Conservation (phyloP, 768 basidiomycete genomes). For the Kwoniella europaea region DNA sequence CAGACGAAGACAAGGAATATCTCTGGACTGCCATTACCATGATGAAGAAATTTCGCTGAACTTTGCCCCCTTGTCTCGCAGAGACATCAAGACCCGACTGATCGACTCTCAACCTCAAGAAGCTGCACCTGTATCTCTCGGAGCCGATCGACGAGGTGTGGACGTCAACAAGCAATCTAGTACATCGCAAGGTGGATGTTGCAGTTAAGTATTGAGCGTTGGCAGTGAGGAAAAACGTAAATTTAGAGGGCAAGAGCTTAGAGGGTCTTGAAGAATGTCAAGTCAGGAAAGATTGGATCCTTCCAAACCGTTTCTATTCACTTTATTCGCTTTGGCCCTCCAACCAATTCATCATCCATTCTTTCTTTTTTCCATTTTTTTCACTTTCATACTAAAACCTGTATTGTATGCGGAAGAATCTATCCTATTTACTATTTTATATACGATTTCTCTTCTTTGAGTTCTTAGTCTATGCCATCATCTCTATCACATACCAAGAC, state of each 20-base stretch:
- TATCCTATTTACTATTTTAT: neutral
- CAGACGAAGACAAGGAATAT: no score
- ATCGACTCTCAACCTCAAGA: constrained; percentile 74
- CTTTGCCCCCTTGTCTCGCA: constrained; percentile 13
- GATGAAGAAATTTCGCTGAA: neutral
- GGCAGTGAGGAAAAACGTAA: neutral
- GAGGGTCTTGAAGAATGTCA: neutral
- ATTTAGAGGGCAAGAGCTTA: neutral
- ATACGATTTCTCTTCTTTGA: neutral
- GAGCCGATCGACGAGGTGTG: constrained; percentile 46
- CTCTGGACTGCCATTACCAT: no score
- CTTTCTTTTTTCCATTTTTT: neutral
- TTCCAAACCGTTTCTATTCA: neutral
- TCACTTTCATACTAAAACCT: neutral
- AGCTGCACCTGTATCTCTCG: constrained; percentile 38
- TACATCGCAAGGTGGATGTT: constrained; percentile 40
- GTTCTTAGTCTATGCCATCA: neutral
- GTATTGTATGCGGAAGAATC: constrained; percentile 9
- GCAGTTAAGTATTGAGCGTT: constrained; percentile 15
- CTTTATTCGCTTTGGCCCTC: neutral
- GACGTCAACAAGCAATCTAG: constrained; percentile 45
- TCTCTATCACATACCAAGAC: neutral
- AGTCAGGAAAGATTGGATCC: neutral
- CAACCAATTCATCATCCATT: neutral
- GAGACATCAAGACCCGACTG: constrained; percentile 95